Evolutionary conservation across 352 stramenopile genomes (phyloP).

Genomic region (Globisporangium orthogonon): DNA sequence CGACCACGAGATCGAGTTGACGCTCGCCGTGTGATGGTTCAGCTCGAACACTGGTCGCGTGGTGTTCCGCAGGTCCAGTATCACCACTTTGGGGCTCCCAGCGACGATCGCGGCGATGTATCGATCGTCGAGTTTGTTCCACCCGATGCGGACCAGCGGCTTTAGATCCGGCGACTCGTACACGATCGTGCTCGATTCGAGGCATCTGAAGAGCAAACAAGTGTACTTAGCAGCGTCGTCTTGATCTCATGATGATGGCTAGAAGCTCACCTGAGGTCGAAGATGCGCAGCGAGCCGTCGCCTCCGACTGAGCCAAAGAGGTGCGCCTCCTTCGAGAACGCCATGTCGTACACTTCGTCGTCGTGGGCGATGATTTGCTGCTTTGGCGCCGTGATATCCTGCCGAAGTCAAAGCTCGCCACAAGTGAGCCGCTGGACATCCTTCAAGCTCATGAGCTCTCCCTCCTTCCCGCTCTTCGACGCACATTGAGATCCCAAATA

Average conservation of each 20-base stretch:
- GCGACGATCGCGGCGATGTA: conserved; percentile 95
- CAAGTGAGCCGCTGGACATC: background rate
- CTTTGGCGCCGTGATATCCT: conserved; percentile 57
- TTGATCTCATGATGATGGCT: too few relatives aligned
- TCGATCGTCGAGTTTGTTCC: conserved; percentile 97
- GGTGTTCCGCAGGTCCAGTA: conserved; percentile 96
- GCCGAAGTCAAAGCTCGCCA: background rate
- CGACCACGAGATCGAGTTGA: conserved; percentile 98
- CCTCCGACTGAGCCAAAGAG: conserved; percentile 96
- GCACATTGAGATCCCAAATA: conserved; percentile 97
- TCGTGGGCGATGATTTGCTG: conserved; percentile 99
- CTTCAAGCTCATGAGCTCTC: too few relatives aligned
- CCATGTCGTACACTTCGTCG: conserved; percentile 98
- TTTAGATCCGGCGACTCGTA: conserved; percentile 90
- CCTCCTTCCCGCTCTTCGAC: conserved; percentile 4
- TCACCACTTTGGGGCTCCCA: conserved; percentile 88
- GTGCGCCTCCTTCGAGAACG: conserved; percentile 91
- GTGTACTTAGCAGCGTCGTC: background rate
- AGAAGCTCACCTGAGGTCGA: conserved; percentile 90
- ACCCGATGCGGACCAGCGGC: conserved; percentile 92
- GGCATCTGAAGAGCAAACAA: conserved; percentile 18
- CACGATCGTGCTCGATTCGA: conserved; percentile 95
- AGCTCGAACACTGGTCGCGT: conserved; percentile 89
- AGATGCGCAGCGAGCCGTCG: conserved; percentile 95
- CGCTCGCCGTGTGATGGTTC: conserved; percentile 82